phyloP scores from a whole-genome alignment of 306 rosid genomes.

The Lithocarpus polystachyus region DNA sequence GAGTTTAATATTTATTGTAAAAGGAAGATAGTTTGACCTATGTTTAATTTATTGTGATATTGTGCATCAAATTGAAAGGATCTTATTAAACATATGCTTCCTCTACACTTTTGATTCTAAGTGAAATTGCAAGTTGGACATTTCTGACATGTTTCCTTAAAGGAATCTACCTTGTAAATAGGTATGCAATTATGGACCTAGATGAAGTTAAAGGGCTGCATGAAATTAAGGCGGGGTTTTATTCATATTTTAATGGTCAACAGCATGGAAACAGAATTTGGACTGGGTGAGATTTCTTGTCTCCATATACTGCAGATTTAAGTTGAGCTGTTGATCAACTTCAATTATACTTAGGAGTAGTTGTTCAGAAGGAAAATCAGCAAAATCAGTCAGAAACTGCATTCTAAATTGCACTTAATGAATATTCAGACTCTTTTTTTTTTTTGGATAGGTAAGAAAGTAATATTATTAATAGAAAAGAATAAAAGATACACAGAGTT shows the following conservation, averaged over 20 bases:
- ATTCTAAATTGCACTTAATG: constrained; percentile 6
- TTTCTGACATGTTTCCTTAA: constrained; percentile 24
- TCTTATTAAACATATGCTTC: neutral
- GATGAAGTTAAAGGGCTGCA: constrained; percentile 69
- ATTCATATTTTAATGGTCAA: constrained; percentile 85
- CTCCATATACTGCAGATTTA: neutral
- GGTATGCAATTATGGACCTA: constrained; percentile 63
- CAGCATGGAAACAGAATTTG: constrained; percentile 74
- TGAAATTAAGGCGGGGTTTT: constrained; percentile 50
- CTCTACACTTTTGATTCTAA: neutral
- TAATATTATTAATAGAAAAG: no score
- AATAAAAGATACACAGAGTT: no score
- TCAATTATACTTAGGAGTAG: constrained; percentile 7
- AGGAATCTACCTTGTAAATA: constrained; percentile 29
- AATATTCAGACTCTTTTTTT: constrained; percentile 14
- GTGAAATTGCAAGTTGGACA: neutral
- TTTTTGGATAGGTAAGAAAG: no score
- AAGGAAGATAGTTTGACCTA: neutral
- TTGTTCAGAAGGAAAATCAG: neutral
- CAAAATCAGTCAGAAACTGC: constrained; percentile 12
- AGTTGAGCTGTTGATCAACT: constrained; percentile 8
- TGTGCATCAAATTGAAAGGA: neutral
- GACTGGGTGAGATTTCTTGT: constrained; percentile 66
- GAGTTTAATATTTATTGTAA: neutral
- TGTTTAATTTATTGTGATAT: neutral